Evolutionary conservation across 2,329 filamentous ascomycete species (phyloP).

Genomic region (Calonectria pseudoturangicola): DNA sequence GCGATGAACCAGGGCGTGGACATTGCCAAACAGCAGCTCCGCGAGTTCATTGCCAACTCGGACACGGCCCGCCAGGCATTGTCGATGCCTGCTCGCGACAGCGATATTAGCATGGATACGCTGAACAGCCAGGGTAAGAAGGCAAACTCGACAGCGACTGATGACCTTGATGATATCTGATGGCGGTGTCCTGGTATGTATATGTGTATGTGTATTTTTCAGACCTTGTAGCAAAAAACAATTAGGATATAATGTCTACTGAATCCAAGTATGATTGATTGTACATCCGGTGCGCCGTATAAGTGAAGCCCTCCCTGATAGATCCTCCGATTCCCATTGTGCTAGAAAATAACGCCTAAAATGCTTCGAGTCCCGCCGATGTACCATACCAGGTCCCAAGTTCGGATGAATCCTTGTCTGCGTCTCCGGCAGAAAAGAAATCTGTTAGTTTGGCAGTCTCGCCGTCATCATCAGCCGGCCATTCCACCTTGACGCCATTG

Average conservation of each 20-base stretch:
- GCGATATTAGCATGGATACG: conserved; percentile 75
- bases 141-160: conserved; percentile 56
- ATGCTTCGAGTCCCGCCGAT: conserved; percentile 80
- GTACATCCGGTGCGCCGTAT: conserved; percentile 26
- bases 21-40: conserved; percentile 92
- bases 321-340: conserved; percentile 20
- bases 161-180: conserved; percentile 78
- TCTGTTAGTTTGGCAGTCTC: conserved; percentile 83
- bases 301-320: conserved; percentile 20
- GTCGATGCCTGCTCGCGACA: conserved; percentile 78
- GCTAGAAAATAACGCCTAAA: conserved; percentile 66
- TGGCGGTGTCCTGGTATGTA: conserved; percentile 42
- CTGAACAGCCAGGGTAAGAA: conserved; percentile 76
- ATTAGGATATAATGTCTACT: conserved; percentile 57
- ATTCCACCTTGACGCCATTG: conserved; percentile 83
- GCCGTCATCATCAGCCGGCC: conserved; percentile 84
- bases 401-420: conserved; percentile 74
- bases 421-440: conserved; percentile 75
- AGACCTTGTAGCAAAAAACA: conserved; percentile 44
- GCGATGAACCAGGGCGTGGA: conserved; percentile 90
- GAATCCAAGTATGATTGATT: conserved; percentile 28
- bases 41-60: conserved; percentile 92
- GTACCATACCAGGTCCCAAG: conserved; percentile 89
- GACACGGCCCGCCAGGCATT: conserved; percentile 90
- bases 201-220: conserved; percentile 42